Evolutionary conservation across 495 filamentous ascomycete species (phyloP).

Genomic region (Neurospora sp.): DNA sequence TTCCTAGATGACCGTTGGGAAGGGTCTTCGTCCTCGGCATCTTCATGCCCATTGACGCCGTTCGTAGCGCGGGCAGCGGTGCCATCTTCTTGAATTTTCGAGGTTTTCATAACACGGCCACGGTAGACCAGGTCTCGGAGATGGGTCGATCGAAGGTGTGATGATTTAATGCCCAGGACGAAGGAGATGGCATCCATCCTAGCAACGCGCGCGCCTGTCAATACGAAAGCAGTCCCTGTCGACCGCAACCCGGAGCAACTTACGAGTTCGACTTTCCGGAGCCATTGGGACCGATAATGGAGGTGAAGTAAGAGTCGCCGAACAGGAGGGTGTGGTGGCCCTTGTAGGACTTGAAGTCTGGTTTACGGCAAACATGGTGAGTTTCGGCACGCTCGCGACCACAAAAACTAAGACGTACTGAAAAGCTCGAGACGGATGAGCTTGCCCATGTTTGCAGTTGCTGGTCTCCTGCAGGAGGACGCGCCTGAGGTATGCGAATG

Average conservation of each 20-base stretch:
- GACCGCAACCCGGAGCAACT: constrained; percentile 22
- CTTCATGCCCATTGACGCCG: constrained; percentile 41
- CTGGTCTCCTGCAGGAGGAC: constrained; percentile 8
- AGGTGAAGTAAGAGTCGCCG: constrained; percentile 97
- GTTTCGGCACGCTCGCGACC: neutral
- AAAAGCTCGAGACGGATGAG: constrained; percentile 89
- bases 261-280: constrained; percentile 99
- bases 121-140: constrained; percentile 93
- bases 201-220: constrained; percentile 4
- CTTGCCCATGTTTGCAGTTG: constrained; percentile 52
- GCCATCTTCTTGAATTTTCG: constrained; percentile 81
- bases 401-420: constrained; percentile 47
- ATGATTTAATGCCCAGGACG: constrained; percentile 96
- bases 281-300: constrained; percentile 98
- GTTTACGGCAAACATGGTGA: constrained; percentile 5
- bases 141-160: constrained; percentile 89
- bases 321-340: constrained; percentile 88
- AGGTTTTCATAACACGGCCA: constrained; percentile 82
- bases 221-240: neutral
- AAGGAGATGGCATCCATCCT: constrained; percentile 99
- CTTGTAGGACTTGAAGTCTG: constrained; percentile 99
- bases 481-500: neutral
- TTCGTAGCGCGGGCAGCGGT: constrained; percentile 50
- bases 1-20: constrained; percentile 44
- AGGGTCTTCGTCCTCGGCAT: constrained; percentile 47